phyloP scores from a whole-genome alignment of 495 filamentous ascomycete species.

The Xylaria intraflava region DNA sequence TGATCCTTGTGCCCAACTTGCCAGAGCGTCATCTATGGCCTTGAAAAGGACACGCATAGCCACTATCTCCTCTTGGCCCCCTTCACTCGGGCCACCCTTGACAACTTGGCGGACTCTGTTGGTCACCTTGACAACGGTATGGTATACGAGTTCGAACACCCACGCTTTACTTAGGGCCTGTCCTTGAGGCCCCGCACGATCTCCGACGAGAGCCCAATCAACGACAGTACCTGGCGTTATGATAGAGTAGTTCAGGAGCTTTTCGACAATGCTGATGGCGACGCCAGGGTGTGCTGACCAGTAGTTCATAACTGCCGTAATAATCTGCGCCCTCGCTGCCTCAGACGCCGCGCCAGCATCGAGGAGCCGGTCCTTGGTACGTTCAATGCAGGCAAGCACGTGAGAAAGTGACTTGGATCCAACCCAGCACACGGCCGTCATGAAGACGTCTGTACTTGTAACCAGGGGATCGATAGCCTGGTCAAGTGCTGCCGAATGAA shows the following conservation, averaged over 20 bases:
- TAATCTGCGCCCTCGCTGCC: slow-evolving; percentile 75
- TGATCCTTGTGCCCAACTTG: slow-evolving; percentile 63
- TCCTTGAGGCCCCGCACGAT: slow-evolving; percentile 45
- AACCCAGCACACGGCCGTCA: slow-evolving; percentile 85
- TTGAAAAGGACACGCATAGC: slow-evolving; percentile 74
- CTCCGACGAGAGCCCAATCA: slow-evolving; percentile 74
- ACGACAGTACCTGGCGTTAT: slow-evolving; percentile 75
- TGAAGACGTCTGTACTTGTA: slow-evolving; percentile 82
- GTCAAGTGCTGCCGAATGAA: slow-evolving; percentile 66
- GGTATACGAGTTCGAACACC: slow-evolving; percentile 81
- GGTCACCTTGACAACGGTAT: slow-evolving; percentile 88
- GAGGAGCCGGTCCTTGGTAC: slow-evolving; percentile 85
- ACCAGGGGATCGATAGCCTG: slow-evolving; percentile 68
- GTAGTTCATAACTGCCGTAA: slow-evolving; percentile 82
- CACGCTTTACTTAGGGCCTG: slow-evolving; percentile 63
- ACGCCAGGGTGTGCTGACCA: slow-evolving; percentile 91
- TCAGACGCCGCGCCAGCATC: slow-evolving; percentile 67
- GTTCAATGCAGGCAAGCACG: slow-evolving; percentile 90
- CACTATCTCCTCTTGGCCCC: slow-evolving; percentile 26
- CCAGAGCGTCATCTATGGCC: slow-evolving; percentile 71
- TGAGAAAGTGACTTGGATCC: slow-evolving; percentile 94
- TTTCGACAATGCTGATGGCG: slow-evolving; percentile 90
- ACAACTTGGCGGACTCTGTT: slow-evolving; percentile 81
- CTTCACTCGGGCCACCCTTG: slow-evolving; percentile 27
- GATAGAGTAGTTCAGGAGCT: slow-evolving; percentile 95